Percentiles rank a stretch among this genome's conserved stretches.
These are phyloP conservation scores for Hypoxylon crocopeplum DNA, from an alignment of 495 filamentous ascomycete genomes.

Conservation along the genomic window DNA sequence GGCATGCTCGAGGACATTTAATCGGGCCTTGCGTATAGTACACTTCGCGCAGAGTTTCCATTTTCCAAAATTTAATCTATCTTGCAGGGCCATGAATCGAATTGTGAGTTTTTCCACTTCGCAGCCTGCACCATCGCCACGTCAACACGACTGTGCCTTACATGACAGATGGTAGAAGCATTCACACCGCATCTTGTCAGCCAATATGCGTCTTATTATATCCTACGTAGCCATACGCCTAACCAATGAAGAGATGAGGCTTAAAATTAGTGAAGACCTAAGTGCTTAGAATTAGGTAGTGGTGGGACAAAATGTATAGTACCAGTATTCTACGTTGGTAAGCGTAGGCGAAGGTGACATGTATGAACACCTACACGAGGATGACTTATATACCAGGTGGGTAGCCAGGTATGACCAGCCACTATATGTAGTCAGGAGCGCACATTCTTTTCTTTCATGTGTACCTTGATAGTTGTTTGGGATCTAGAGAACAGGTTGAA, in stretches of 20 bases:
- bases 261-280: neutral
- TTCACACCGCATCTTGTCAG: neutral
- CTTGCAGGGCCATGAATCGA: too few relatives aligned
- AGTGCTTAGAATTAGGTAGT: neutral
- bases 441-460: neutral
- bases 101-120: conserved; percentile 7
- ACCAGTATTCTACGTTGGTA: too few relatives aligned
- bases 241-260: conserved; percentile 2
- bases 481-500: conserved; percentile 3
- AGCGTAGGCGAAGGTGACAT: too few relatives aligned
- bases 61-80: too few relatives aligned
- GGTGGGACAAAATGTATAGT: conserved; percentile 12
- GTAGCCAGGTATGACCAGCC: too few relatives aligned
- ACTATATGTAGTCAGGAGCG: neutral
- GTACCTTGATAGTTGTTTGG: neutral
- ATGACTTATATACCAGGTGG: neutral
- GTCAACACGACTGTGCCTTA: conserved; percentile 1
- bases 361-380: neutral
- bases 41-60: neutral
- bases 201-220: neutral
- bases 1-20: too few relatives aligned
- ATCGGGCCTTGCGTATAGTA: too few relatives aligned
- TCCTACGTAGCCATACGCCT: neutral
- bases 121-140: neutral
- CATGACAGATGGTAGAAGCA: neutral